Base-by-base conservation (phyloP, 2,329 filamentous ascomycete species). In the Cladosporium oxysporum region DNA sequence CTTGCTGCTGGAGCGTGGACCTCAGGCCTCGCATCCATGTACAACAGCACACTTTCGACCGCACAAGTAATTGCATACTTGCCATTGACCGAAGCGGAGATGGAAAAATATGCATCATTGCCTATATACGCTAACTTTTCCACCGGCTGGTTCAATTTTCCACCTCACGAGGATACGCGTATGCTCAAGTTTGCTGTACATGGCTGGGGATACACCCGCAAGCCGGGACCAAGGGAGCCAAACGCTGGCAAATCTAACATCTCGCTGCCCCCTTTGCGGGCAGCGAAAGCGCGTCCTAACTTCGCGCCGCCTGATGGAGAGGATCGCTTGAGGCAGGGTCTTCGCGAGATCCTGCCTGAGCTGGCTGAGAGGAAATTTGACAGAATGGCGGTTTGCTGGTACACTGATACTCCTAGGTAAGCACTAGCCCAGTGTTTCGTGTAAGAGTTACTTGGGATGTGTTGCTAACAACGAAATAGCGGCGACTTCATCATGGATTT, bases 1-100 rank as follows among this genome's bases (percentile, higher is more conserved):
- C 60, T 73, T 21, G 67, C 73, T 1, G 66, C 72, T 5, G 73
- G 73, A 3, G 73, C 73, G 4, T 75, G 73, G 73, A 68, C 62
- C 3, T 62, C 70, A 0, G 66, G 70, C 14, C 55, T 74, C 7
- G 64, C 73, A 5, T 58, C 67, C 1, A 66, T 71, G 65, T 69
- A 69, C n/a, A 66, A 71, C 26, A 59, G 50, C n/a, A 66, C 67
- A 14, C 47, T 71, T 4, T 90, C 92, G 2, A 95, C 91, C 0
- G 93, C 91, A 16, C 93, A 97, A 73, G 85, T 86, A 0, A 75
- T 97, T 28, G 90, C 85, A 12, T 96, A 94, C 79, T 80, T 96
- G 68, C 82, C 86, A 67, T 83, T 97, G 70, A 89, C 87, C 0
- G 80, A 86, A 16, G 83, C 84, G 1, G 92, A 96, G 77, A 87